Conservation (phyloP, 805 yeast genomes). For the Zygotorulaspora sp. region DNA sequence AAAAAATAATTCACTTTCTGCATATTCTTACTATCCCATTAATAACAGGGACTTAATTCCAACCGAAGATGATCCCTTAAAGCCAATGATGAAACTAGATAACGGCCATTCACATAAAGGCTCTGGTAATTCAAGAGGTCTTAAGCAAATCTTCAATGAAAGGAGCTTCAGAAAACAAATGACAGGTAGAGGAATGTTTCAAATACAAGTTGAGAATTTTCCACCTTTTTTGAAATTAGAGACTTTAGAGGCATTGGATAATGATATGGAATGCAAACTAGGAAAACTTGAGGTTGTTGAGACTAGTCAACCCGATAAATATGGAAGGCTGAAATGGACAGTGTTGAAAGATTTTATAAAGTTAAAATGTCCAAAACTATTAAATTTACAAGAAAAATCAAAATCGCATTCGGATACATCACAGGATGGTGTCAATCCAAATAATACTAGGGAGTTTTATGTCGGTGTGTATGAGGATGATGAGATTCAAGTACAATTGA, state of each 20-base stretch:
- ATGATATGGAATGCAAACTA: conserved; percentile 6
- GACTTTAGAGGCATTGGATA: conserved; percentile 13
- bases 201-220: conserved; percentile 29
- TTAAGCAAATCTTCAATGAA: conserved; percentile 34
- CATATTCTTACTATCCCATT: conserved; percentile 1
- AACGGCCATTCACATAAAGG: conserved; percentile 2
- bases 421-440: conserved; percentile 7
- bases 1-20: conserved; percentile 1
- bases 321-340: conserved; percentile 36
- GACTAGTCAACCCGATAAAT: conserved; percentile 27
- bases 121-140: conserved; percentile 19
- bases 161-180: conserved; percentile 33
- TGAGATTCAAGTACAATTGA: conserved; percentile 19
- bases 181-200: conserved; percentile 35
- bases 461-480: conserved; percentile 35
- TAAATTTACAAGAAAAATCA: conserved; percentile 16
- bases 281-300: conserved; percentile 10
- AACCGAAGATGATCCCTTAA: background rate
- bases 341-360: conserved; percentile 38
- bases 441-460: conserved; percentile 34
- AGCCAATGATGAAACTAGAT: background rate
- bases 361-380: conserved; percentile 29
- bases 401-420: conserved; percentile 1
- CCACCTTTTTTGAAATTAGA: conserved; percentile 34
- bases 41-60: background rate